These are phyloP conservation scores for Chondrostereum purpureum DNA, from an alignment of 1,284 basidiomycete genomes.

Conservation along the genomic window DNA sequence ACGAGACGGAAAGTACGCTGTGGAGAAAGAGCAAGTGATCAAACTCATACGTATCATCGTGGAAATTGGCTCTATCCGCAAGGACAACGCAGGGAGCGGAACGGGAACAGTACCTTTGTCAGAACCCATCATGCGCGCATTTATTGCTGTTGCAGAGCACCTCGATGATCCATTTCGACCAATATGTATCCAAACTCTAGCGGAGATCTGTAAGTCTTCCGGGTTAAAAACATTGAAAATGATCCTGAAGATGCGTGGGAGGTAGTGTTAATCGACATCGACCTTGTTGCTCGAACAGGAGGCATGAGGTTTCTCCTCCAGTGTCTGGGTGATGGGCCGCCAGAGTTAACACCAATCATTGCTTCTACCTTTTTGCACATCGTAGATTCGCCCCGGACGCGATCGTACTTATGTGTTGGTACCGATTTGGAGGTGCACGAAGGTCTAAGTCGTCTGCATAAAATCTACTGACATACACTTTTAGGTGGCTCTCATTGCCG, in stretches of 20 bases:
- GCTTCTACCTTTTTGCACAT: constrained; percentile 81
- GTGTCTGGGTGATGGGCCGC: constrained; percentile 81
- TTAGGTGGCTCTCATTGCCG: constrained; percentile 77
- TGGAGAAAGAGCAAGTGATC: constrained; percentile 93
- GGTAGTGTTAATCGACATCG: constrained; percentile 77
- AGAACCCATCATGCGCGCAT: constrained; percentile 76
- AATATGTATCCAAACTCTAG: constrained; percentile 84
- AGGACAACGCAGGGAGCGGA: constrained; percentile 36
- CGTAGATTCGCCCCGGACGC: constrained; percentile 79
- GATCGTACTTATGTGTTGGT: constrained; percentile 76
- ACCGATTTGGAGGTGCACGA: constrained; percentile 79
- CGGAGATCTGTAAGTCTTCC: constrained; percentile 75
- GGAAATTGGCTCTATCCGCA: constrained; percentile 58
- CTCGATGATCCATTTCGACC: constrained; percentile 84
- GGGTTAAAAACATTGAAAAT: too few relatives aligned
- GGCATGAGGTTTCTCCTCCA: constrained; percentile 87
- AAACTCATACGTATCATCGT: constrained; percentile 85
- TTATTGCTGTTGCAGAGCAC: constrained; percentile 92
- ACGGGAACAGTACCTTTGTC: constrained; percentile 54
- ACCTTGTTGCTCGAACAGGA: constrained; percentile 75
- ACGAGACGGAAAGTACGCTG: constrained; percentile 76
- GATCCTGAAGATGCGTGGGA: too few relatives aligned
- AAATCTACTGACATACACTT: not conserved
- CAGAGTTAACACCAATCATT: constrained; percentile 82
- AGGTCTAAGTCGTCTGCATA: not conserved